A percentile compares a stretch with the other conserved stretches of the same genome.
These are phyloP conservation scores for Trichoderma atrobrunneum DNA, from an alignment of 2,329 filamentous ascomycete species.

Conservation along the genomic window DNA sequence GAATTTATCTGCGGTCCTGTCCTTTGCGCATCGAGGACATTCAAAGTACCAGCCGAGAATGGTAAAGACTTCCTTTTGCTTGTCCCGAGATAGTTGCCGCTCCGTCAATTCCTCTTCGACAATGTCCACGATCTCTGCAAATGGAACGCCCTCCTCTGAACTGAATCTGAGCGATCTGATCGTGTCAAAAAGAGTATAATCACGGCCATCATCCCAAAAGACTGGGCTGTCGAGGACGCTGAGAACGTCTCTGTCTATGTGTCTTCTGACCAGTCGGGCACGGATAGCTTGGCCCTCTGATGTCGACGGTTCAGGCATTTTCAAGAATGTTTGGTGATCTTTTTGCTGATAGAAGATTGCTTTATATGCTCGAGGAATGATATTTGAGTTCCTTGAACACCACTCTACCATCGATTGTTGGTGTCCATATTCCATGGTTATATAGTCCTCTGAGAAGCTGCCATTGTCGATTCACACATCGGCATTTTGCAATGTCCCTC, in stretches of 20 bases:
- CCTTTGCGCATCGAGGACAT: neutral
- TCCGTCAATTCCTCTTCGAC: neutral
- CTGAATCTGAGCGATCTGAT: neutral
- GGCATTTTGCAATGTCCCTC: neutral
- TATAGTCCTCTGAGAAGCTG: neutral
- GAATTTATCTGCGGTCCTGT: neutral
- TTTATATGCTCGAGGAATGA: neutral
- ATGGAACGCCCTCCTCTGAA: neutral
- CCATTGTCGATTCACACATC: neutral
- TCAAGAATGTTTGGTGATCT: neutral
- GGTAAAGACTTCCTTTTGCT: neutral
- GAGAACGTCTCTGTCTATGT: neutral
- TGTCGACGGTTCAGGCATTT: neutral
- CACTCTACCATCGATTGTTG: neutral
- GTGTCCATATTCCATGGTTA: neutral
- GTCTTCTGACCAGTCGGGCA: neutral
- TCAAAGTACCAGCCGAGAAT: neutral
- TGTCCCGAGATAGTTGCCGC: neutral
- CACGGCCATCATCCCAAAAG: neutral
- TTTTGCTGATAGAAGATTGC: neutral
- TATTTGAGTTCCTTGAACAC: neutral
- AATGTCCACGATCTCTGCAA: neutral
- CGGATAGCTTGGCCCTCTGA: neutral
- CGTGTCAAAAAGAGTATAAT: neutral
- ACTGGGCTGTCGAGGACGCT: neutral